Evolutionary conservation across 2,329 filamentous ascomycete species (phyloP).

Genomic region (Ceratocystis albifundus): DNA sequence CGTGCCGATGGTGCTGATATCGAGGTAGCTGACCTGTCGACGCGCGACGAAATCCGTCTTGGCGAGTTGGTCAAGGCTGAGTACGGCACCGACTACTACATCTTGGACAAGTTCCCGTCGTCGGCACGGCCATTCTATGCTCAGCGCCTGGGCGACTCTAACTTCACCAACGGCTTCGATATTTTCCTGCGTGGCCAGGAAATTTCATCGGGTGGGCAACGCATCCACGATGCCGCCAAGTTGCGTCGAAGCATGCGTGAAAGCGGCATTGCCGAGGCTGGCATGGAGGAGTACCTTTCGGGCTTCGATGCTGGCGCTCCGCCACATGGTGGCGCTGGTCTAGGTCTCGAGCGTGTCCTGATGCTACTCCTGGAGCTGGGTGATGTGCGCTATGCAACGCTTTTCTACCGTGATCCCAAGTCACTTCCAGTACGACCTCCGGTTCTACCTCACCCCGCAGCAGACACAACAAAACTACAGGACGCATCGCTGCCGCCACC

Average conservation of each 20-base stretch:
- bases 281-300: slow-evolving; percentile 81
- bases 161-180: slow-evolving; percentile 83
- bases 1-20: slow-evolving; percentile 68
- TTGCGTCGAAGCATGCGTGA: slow-evolving; percentile 66
- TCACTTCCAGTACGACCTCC: slow-evolving; percentile 59
- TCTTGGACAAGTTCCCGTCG: slow-evolving; percentile 83
- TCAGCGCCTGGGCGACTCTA: slow-evolving; percentile 64
- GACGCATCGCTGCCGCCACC: slow-evolving; percentile 48
- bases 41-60: slow-evolving; percentile 74
- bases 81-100: slow-evolving; percentile 81
- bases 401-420: slow-evolving; percentile 82
- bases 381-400: slow-evolving; percentile 76
- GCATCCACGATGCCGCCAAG: slow-evolving; percentile 69
- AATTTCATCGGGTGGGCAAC: slow-evolving; percentile 82
- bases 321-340: slow-evolving; percentile 79
- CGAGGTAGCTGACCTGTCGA: slow-evolving; percentile 65
- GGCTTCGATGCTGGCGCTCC: slow-evolving; percentile 82
- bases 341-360: slow-evolving; percentile 78
- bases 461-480: slow-evolving; percentile 53
- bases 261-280: slow-evolving; percentile 62
- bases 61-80: slow-evolving; percentile 77
- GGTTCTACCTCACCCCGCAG: slow-evolving; percentile 71
- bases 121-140: slow-evolving; percentile 84
- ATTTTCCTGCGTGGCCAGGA: slow-evolving; percentile 91
- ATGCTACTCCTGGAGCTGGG: slow-evolving; percentile 77